Conservation (phyloP, 495 filamentous ascomycete species). For the Penicillium waksmanii region DNA sequence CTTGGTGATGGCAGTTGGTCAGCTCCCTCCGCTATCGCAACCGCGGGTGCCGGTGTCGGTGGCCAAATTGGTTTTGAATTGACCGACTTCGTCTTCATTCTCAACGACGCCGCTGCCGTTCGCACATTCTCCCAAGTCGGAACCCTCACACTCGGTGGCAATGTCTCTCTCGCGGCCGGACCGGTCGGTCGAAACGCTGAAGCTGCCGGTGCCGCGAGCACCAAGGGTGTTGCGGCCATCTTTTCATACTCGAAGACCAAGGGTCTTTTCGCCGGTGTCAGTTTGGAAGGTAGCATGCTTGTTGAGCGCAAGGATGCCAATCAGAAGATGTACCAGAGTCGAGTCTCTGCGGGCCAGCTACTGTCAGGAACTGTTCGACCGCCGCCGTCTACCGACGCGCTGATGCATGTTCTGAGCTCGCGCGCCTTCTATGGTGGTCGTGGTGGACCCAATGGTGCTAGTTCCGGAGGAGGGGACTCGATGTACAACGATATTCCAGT, state of each 20-base stretch:
- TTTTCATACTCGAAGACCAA: constrained; percentile 98
- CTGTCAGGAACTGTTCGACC: constrained; percentile 77
- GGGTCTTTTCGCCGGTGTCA: constrained; percentile 94
- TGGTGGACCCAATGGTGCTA: constrained; percentile 14
- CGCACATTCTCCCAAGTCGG: constrained; percentile 94
- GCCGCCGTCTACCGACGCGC: constrained; percentile 78
- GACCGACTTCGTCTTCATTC: constrained; percentile 98
- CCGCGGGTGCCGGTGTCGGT: constrained; percentile 89
- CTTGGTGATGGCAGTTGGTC: constrained; percentile 93
- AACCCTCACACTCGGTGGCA: constrained; percentile 89
- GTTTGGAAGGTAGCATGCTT: constrained; percentile 86
- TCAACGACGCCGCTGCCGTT: constrained; percentile 90
- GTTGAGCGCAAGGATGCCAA: constrained; percentile 96
- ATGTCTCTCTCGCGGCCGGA: constrained; percentile 93
- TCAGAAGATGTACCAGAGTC: constrained; percentile 87
- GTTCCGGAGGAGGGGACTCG: constrained; percentile 52
- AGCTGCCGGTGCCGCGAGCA: constrained; percentile 90
- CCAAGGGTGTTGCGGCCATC: constrained; percentile 85
- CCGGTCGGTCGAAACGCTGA: constrained; percentile 95
- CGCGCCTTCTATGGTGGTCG: constrained; percentile 74
- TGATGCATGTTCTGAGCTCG: constrained; percentile 82
- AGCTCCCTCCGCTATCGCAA: constrained; percentile 89
- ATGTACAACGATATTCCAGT: constrained; percentile 97
- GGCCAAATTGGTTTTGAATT: constrained; percentile 97
- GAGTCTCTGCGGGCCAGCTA: constrained; percentile 78